A percentile compares a stretch with the other conserved stretches of the same genome.
Evolutionary conservation across 2,329 filamentous ascomycete genomes (phyloP).

Genomic region (Diaporthe sp.): DNA sequence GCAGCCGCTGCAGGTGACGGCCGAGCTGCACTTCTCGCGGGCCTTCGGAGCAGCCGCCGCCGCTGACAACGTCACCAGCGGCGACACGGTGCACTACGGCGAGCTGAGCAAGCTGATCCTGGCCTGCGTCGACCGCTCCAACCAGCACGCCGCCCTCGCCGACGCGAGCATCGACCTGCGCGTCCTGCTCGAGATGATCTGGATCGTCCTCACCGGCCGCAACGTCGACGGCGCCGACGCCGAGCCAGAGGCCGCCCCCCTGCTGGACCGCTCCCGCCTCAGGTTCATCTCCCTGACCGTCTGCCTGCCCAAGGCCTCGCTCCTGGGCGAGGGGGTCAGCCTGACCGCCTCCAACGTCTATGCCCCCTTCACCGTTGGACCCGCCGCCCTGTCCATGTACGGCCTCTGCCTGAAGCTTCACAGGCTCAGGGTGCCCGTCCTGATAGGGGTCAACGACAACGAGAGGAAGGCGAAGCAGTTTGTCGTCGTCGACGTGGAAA

Average conservation of each 20-base stretch:
- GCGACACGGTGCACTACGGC: conserved; percentile 84
- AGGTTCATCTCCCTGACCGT: conserved; percentile 67
- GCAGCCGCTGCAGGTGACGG: conserved; percentile 75
- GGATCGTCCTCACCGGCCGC: conserved; percentile 55
- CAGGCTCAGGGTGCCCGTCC: conserved; percentile 72
- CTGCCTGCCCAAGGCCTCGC: conserved; percentile 76
- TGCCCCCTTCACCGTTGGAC: conserved; percentile 45
- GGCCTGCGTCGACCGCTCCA: conserved; percentile 53
- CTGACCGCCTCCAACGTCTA: conserved; percentile 63
- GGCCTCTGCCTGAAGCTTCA: conserved; percentile 63
- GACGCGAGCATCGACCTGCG: conserved; percentile 42
- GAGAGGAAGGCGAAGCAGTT: conserved; percentile 78
- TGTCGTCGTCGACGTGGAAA: conserved; percentile 72
- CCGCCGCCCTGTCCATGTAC: conserved; percentile 45
- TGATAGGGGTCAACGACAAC: conserved; percentile 81
- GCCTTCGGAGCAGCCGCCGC: conserved; percentile 71
- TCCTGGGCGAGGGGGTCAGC: conserved; percentile 73
- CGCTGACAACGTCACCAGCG: conserved; percentile 69
- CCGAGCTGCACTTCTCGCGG: conserved; percentile 68
- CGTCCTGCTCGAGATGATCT: conserved; percentile 55
- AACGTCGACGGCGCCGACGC: conserved; percentile 50
- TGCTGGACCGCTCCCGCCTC: conserved; percentile 55
- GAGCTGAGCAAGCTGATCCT: conserved; percentile 76
- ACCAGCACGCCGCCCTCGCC: conserved; percentile 39
- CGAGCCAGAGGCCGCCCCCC: conserved; percentile 49